A percentile compares a stretch with the other conserved stretches of the same genome.
phyloP scores from a whole-genome alignment of 2,329 filamentous ascomycete species.

The Alternaria brassicicola region DNA sequence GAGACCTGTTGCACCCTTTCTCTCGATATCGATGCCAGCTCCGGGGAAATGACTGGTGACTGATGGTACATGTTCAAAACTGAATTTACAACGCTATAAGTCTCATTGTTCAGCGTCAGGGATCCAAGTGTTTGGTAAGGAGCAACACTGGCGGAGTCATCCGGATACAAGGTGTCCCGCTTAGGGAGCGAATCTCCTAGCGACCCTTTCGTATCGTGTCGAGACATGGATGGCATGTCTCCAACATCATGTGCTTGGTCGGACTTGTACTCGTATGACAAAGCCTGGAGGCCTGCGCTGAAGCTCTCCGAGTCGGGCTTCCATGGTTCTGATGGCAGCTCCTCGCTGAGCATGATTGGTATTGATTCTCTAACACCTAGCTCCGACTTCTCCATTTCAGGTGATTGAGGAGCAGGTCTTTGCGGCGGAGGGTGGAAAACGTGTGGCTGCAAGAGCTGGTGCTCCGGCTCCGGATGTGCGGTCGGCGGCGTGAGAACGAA shows the following conservation, averaged over 20 bases:
- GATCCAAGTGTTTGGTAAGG: constrained; percentile 37
- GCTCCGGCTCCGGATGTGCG: constrained; percentile 22
- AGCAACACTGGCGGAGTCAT: constrained; percentile 49
- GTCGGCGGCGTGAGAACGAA: constrained; percentile 53
- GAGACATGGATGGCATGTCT: constrained; percentile 16
- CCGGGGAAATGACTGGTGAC: constrained; percentile 45
- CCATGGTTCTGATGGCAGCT: constrained; percentile 30
- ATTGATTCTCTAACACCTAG: constrained; percentile 61
- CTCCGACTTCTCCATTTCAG: constrained; percentile 50
- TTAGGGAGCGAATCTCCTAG: constrained; percentile 41
- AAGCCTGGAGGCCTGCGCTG: constrained; percentile 19
- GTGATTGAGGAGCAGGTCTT: constrained; percentile 16
- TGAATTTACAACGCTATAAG: constrained; percentile 52
- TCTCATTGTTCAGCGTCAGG: constrained; percentile 49
- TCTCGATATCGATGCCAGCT: constrained; percentile 49
- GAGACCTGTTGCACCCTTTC: constrained; percentile 55
- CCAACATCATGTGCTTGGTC: constrained; percentile 22
- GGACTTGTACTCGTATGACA: constrained; percentile 21
- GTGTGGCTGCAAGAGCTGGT: constrained; percentile 37
- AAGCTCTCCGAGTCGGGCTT: constrained; percentile 11
- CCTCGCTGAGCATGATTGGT: constrained; percentile 59
- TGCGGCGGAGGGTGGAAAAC: constrained; percentile 32
- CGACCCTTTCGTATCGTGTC: constrained; percentile 43
- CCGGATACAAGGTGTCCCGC: constrained; percentile 44
- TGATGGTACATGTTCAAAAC: constrained; percentile 52